Percentiles rank a stretch among this genome's conserved stretches.
phyloP scores from a whole-genome alignment of 106 monocot species.

The Alisma plantagoaquatica region DNA sequence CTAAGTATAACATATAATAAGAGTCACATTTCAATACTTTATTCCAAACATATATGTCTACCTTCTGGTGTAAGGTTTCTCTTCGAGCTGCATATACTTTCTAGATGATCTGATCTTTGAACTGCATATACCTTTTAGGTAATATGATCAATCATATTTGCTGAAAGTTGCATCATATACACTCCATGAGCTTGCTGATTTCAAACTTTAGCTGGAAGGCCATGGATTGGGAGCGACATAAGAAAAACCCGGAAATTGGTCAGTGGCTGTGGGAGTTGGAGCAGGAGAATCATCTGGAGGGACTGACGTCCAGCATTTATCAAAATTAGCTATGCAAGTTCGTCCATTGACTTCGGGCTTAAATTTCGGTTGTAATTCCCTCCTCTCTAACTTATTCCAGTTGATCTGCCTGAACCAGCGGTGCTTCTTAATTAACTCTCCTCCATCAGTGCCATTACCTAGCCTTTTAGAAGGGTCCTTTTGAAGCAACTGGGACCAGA shows the following conservation, averaged over 20 bases:
- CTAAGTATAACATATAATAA: no score
- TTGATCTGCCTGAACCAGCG: slow-evolving; percentile 21
- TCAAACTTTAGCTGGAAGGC: no score
- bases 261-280: slow-evolving; percentile 14
- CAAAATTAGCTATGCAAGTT: slow-evolving; percentile 23
- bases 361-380: slow-evolving; percentile 21
- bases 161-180: no score
- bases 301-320: slow-evolving; percentile 21
- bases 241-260: slow-evolving; percentile 20
- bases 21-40: no score
- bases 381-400: slow-evolving; percentile 23
- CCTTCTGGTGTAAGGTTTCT: no score
- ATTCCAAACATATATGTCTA: no score
- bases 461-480: slow-evolving; percentile 22
- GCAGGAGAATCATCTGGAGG: slow-evolving; percentile 19
- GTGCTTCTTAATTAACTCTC: slow-evolving; percentile 18
- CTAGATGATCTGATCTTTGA: no score
- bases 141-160: no score
- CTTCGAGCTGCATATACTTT: no score
- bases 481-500: slow-evolving; percentile 13
- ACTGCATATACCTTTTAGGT: no score
- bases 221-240: slow-evolving; percentile 23
- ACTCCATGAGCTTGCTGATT: no score
- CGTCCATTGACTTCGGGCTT: slow-evolving; percentile 18
- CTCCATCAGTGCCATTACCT: slow-evolving; percentile 14